phyloP scores from a whole-genome alignment of 768 basidiomycete genomes.

The Neoboletus brunneissimus region DNA sequence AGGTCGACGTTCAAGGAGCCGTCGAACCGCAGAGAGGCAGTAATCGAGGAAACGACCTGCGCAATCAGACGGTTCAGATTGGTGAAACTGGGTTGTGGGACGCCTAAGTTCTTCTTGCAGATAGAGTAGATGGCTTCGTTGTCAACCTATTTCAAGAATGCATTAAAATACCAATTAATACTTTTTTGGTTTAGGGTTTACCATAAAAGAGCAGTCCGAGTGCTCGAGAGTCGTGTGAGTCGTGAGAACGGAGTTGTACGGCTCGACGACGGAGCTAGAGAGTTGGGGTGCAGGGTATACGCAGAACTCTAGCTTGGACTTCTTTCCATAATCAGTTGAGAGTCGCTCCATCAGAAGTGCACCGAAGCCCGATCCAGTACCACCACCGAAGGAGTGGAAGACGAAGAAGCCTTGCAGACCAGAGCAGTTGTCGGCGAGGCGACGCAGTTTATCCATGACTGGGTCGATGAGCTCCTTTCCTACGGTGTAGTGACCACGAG shows the following conservation, averaged over 20 bases:
- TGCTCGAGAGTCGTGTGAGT: slow-evolving; percentile 99
- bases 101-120: slow-evolving; percentile 92
- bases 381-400: slow-evolving; percentile 99
- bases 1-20: slow-evolving; percentile 97
- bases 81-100: slow-evolving; percentile 81
- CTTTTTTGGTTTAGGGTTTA: slow-evolving; percentile 22
- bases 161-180: slow-evolving; percentile 3
- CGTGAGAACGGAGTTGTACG: slow-evolving; percentile 96
- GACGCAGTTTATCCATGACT: slow-evolving; percentile 96
- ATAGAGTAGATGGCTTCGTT: slow-evolving; percentile 99
- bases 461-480: slow-evolving; percentile 98
- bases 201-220: slow-evolving; percentile 99
- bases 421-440: slow-evolving; percentile 95
- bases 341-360: slow-evolving; percentile 96
- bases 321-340: slow-evolving; percentile 98
- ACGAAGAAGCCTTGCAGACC: slow-evolving; percentile 99
- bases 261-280: slow-evolving; percentile 96
- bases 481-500: slow-evolving; percentile 98
- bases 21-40: slow-evolving; percentile 95
- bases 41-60: slow-evolving; percentile 97
- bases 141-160: slow-evolving; percentile 62
- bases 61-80: slow-evolving; percentile 97
- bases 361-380: slow-evolving; percentile 99
- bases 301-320: slow-evolving; percentile 97
- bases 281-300: slow-evolving; percentile 95